Evolutionary conservation across 2,329 filamentous ascomycete species (phyloP).

Genomic region (Arthrobotrys entomopaga): DNA sequence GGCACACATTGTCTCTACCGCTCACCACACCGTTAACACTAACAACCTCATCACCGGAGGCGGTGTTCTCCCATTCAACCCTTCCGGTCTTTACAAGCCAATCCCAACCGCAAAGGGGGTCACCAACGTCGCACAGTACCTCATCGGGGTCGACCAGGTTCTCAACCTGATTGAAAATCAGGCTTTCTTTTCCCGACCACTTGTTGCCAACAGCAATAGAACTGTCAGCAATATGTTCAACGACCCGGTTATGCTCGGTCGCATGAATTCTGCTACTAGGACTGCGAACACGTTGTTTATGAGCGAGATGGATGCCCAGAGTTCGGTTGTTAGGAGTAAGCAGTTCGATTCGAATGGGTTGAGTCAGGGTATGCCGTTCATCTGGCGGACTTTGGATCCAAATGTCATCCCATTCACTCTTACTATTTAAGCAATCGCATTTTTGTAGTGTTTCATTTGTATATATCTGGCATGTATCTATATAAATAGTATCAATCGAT

Average conservation of each 20-base stretch:
- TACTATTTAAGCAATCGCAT: slow-evolving; percentile 19
- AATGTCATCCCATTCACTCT: slow-evolving; percentile 48
- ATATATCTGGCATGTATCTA: background rate
- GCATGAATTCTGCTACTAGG: slow-evolving; percentile 60
- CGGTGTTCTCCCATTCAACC: slow-evolving; percentile 64
- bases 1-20: slow-evolving; percentile 61
- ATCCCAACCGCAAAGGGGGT: slow-evolving; percentile 63
- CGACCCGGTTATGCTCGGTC: slow-evolving; percentile 60
- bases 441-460: background rate
- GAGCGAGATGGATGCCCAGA: slow-evolving; percentile 62
- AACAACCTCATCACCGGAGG: slow-evolving; percentile 62
- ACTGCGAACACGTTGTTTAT: slow-evolving; percentile 62
- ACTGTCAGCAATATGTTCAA: slow-evolving; percentile 64
- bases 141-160: slow-evolving; percentile 61
- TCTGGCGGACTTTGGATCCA: slow-evolving; percentile 62
- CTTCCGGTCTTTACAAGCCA: slow-evolving; percentile 57
- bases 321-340: slow-evolving; percentile 61
- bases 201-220: slow-evolving; percentile 61
- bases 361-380: slow-evolving; percentile 65
- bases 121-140: slow-evolving; percentile 61
- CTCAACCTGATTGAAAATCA: slow-evolving; percentile 62
- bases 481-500: no score
- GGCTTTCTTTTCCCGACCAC: slow-evolving; percentile 63
- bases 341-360: slow-evolving; percentile 64
- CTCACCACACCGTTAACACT: slow-evolving; percentile 64